Evolutionary conservation across 1,139 yeast genomes (phyloP), one percentile per base, ranked within the genome.

Genomic region (Candida albicans): DNA sequence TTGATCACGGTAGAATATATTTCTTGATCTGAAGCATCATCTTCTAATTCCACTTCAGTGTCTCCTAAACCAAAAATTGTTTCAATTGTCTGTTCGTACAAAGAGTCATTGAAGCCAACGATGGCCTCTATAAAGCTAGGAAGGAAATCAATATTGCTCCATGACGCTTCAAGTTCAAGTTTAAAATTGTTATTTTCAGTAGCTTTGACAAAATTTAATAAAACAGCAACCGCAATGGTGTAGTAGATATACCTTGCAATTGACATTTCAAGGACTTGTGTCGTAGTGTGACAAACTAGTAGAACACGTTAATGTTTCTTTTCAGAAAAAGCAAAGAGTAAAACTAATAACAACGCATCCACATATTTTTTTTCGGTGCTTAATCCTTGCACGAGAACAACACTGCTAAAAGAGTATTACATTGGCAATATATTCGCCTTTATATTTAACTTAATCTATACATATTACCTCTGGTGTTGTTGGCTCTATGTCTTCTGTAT

Each of bases 91-190:
- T 77, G 73, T 14, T 68, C 57, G 53, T 77, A 87, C 2, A 81
- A 63, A 0, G 78, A 60, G 18, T 72, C 72, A 54, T 81, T 72
- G 43, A 70, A 69, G 0, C 70, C 68, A 0, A 84, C 70, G 15
- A 81, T 59, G 8, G 85, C 73, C 56, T 85, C 91, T 2, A 84
- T 57, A 37, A 82, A 59, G 47, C 73, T 75, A 34, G 81, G 61
- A 37, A 64, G 64, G 51, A 77, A 77, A 1, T 46, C 52, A 11
- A 50, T 44, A 25, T 37, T 35, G 8, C 39, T 41, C 61, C 61
- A 56, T 8, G 50, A 44, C 8, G 58, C 51, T 12, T 52, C 53
- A 24, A 55, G 40, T 15, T 45, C 39, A 9, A 53, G 39, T 7
- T 39, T 39, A n/a, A 48, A 33, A 9, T 43, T 32, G 18, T 42